Percentiles rank a stretch among this genome's conserved stretches.
Conservation (phyloP, 1,139 yeast species). For the Candida labiduridarum region DNA sequence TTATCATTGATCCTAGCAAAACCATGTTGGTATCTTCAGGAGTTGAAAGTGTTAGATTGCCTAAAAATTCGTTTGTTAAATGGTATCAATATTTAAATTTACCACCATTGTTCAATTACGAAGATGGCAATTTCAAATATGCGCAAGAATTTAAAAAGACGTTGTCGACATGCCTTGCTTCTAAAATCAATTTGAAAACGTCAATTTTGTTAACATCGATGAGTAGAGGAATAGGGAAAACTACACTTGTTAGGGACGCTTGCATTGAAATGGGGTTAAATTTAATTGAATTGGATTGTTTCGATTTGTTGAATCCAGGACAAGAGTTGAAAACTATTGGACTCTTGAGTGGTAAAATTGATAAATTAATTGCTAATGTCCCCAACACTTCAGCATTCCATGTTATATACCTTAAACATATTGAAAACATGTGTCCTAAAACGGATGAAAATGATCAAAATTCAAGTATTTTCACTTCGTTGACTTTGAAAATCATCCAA, state of each 20-base stretch:
- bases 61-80: conserved; percentile 33
- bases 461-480: conserved; percentile 52
- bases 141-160: conserved; percentile 58
- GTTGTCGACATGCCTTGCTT: conserved; percentile 44
- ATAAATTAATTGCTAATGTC: conserved; percentile 41
- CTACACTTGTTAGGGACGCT: conserved; percentile 58
- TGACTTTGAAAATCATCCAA: conserved; percentile 61
- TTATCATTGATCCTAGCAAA: conserved; percentile 60
- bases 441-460: conserved; percentile 67
- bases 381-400: conserved; percentile 28
- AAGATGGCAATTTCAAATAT: conserved; percentile 40
- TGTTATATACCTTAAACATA: conserved; percentile 65
- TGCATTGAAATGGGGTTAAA: conserved; percentile 68
- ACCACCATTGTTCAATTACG: conserved; percentile 43
- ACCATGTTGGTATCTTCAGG: conserved; percentile 76
- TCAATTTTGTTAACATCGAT: conserved; percentile 69
- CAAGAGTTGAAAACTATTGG: conserved; percentile 84
- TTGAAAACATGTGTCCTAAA: conserved; percentile 72
- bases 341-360: conserved; percentile 72
- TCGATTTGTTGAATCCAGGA: conserved; percentile 62
- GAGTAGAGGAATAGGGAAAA: conserved; percentile 79
- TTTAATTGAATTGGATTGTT: conserved; percentile 70
- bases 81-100: conserved; percentile 55
- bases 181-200: conserved; percentile 51
- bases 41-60: conserved; percentile 41